Evolutionary conservation across 2,329 filamentous ascomycete species (phyloP), one percentile per base, ranked within the genome.

Genomic region (Didymella exigua): DNA sequence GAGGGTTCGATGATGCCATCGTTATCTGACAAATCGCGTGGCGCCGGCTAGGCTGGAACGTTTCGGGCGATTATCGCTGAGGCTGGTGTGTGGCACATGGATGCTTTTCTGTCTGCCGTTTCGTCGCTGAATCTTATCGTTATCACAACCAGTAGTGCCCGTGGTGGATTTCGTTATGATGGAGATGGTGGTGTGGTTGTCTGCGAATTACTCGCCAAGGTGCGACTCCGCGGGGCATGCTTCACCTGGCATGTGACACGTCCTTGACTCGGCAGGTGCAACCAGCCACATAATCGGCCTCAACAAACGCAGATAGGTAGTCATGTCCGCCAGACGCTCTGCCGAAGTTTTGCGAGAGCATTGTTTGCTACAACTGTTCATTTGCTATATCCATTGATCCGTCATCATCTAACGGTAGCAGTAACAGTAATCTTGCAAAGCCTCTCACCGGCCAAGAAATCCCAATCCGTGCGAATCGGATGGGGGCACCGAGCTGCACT

Each of bases 1-100:
- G 48, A 47, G 47, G 42, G 31, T 56, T 56, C 54, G 42, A 51
- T 56, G 54, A 56, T 52, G 54, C 54, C 48, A 51, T 56, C 48
- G 38, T 33, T 44, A 33, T 56, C 47, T 56, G 54, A 56, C 54
- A 51, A 56, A 56, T 56, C 48, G 48, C 26, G 48, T 56, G 37
- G 47, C 36, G 37, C 43, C 4, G 36, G 27, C 46, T 42, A 46
- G 36, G 29, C 46, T 55, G 29, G 29, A 37, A 26, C 30, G 24
- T 16, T 27, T 30, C 34, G 36, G 18, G 23, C 41, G 46, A 49
- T 23, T 34, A 21, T 23, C 37, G 27, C 44, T 46, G 18, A 33
- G n/a, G 33, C 26, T 36, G 19, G 8, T 24, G 30, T 33, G 41
- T 52, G 48, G 41, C 41, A 27, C 47, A 48, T 37, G 33, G 8